Percentiles rank a stretch among this genome's conserved stretches.
Evolutionary conservation across 2,329 filamentous ascomycete species (phyloP).

Genomic region (Ophiosphaerella korrae): DNA sequence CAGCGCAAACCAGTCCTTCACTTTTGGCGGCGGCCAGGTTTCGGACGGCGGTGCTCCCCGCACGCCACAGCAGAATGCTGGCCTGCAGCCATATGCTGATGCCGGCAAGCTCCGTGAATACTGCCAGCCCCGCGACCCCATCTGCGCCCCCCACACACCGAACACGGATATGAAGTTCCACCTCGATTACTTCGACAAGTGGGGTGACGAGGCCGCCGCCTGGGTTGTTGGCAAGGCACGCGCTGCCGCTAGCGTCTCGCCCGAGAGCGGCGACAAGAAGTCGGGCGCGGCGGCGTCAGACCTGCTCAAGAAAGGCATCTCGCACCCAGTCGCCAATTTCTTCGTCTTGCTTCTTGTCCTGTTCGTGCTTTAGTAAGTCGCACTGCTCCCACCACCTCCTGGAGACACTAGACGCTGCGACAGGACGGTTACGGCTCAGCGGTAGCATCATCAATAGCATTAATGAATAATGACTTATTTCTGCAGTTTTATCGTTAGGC

Average conservation of each 20-base stretch:
- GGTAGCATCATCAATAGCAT: neutral
- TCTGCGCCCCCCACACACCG: conserved; percentile 59
- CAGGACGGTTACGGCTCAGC: neutral
- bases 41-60: conserved; percentile 28
- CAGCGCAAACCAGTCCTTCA: conserved; percentile 30
- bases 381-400: neutral
- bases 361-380: conserved; percentile 30
- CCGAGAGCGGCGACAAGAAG: conserved; percentile 9
- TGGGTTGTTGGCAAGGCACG: conserved; percentile 28
- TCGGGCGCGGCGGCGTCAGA: conserved; percentile 18
- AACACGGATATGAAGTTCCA: conserved; percentile 60
- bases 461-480: conserved; percentile 22
- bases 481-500: conserved; percentile 26
- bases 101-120: conserved; percentile 64
- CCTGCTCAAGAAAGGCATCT: conserved; percentile 26
- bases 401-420: conserved; percentile 2
- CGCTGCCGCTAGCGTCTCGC: conserved; percentile 17
- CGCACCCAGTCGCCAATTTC: conserved; percentile 28
- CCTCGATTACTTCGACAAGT: conserved; percentile 59
- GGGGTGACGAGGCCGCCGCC: conserved; percentile 25
- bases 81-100: conserved; percentile 28
- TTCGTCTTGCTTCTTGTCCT: conserved; percentile 25
- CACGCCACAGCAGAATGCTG: conserved; percentile 24
- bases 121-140: conserved; percentile 66
- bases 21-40: conserved; percentile 26